A percentile compares a stretch with the other conserved stretches of the same genome.
These are phyloP conservation scores for Blastobotrys mokoenaii DNA, from an alignment of 805 yeast species.

Conservation along the genomic window DNA sequence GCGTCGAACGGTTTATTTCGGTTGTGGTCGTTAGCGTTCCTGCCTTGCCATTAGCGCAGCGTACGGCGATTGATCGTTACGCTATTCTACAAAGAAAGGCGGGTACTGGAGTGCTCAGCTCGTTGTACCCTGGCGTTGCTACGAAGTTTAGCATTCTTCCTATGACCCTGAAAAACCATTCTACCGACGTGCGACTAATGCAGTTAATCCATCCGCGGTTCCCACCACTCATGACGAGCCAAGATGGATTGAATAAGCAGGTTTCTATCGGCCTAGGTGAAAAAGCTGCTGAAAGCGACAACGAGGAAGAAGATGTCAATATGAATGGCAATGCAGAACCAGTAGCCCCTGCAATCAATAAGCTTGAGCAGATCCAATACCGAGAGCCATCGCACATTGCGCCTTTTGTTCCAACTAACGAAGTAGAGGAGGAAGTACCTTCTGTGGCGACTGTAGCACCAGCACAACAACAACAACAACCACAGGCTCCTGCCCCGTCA, in stretches of 20 bases:
- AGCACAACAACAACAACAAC: neutral
- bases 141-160: constrained; percentile 63
- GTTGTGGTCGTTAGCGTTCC: constrained; percentile 39
- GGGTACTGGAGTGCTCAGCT: constrained; percentile 36
- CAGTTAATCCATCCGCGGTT: constrained; percentile 63
- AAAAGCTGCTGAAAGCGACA: constrained; percentile 1
- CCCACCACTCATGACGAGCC: constrained; percentile 36
- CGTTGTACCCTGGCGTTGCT: constrained; percentile 56
- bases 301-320: neutral
- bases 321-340: neutral
- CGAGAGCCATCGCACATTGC: no score
- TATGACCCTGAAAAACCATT: constrained; percentile 46
- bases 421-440: neutral
- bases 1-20: constrained; percentile 41
- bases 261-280: neutral
- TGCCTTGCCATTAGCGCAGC: constrained; percentile 52
- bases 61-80: constrained; percentile 47
- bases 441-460: neutral
- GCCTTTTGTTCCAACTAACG: no score
- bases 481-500: neutral
- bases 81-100: constrained; percentile 28
- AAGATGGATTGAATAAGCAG: constrained; percentile 1
- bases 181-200: constrained; percentile 46
- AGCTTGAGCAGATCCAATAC: no score
- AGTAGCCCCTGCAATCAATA: neutral